phyloP scores from a whole-genome alignment of 1,284 basidiomycete genomes.

The Fistulinella cinereoalba region DNA sequence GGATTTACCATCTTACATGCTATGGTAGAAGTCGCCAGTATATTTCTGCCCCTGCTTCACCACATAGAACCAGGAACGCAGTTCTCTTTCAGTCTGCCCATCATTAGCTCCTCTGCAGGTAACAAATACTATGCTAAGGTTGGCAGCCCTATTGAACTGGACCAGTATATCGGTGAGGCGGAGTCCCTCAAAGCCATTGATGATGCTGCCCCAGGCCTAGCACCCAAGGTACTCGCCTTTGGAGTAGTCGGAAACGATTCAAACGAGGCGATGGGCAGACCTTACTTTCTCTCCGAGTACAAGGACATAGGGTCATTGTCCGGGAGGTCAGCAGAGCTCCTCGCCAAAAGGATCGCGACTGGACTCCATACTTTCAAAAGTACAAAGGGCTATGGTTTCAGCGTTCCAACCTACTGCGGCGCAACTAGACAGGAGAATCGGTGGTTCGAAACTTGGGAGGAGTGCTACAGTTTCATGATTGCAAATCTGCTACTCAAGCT shows the following conservation, averaged over 20 bases:
- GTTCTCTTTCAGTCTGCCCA: slow-evolving; percentile 48
- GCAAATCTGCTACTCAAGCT: slow-evolving; percentile 62
- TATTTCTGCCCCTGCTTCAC: slow-evolving; percentile 45
- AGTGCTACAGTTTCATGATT: slow-evolving; percentile 68
- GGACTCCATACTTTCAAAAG: slow-evolving; percentile 62
- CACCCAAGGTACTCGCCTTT: slow-evolving; percentile 58
- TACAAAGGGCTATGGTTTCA: slow-evolving; percentile 67
- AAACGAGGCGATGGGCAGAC: slow-evolving; percentile 39
- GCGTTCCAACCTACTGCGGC: slow-evolving; percentile 79
- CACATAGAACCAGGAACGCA: slow-evolving; percentile 47
- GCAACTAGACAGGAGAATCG: slow-evolving; percentile 74
- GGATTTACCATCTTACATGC: too few species aligned
- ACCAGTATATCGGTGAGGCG: slow-evolving; percentile 73
- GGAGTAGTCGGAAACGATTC: slow-evolving; percentile 40
- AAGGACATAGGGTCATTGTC: slow-evolving; percentile 56
- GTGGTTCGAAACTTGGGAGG: slow-evolving; percentile 71
- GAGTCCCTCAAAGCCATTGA: slow-evolving; percentile 66
- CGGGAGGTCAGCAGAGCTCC: slow-evolving; percentile 42
- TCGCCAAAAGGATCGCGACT: slow-evolving; percentile 63
- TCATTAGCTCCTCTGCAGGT: slow-evolving; percentile 56
- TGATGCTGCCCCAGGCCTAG: slow-evolving; percentile 62
- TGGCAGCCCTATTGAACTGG: slow-evolving; percentile 48
- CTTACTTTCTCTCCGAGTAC: slow-evolving; percentile 76
- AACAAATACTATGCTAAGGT: slow-evolving; percentile 59
- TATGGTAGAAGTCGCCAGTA: slow-evolving; percentile 26